Evolutionary conservation across 2,329 filamentous ascomycete species (phyloP), one percentile per base, ranked within the genome.

Genomic region (Beauveria sp.): DNA sequence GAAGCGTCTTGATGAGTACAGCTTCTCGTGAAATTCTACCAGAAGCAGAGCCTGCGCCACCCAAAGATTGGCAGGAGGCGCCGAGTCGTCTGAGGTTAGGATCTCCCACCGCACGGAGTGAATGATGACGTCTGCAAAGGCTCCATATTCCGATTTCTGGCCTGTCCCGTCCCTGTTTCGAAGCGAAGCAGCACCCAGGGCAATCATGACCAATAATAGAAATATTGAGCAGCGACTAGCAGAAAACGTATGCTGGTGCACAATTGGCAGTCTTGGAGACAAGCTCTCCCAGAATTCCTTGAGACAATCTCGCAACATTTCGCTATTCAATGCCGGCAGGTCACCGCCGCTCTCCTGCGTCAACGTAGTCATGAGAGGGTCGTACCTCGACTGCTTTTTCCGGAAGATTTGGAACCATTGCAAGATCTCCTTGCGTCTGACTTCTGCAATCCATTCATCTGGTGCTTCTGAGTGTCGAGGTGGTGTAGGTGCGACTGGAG

Each of bases 11-110:
- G 90, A 92, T 2, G 90, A 91, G 71, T 90, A 94, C 83, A 96
- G 89, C 79, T 96, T 97, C 75, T 97, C 92, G 68, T 93, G 96
- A 5, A 92, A 84, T 70, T 97, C 92, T 2, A 97, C 77, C 3
- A 96, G 78, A 2, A 97, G 75, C 50, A 96, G 76, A 0, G 91
- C 87, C 70, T 96, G 92, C 64, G 94, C 93, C 1, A 94, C 87
- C 90, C 91, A 96, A 2, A 97, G 76, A 66, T 90, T 90, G 0
- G 91, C 91, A 0, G 92, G 91, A 0, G 92, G 91, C 20, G 87
- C 81, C 66, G 93, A 93, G 68, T 96, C 90, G 10, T 87, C 84
- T 63, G 91, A 85, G 67, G 88, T 90, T 65, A 96, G 86, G 18
- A 96, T 89, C 69, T 94, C 88, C 83, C 90, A 94, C 55, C 92